Evolutionary conservation across 768 basidiomycete genomes (phyloP).

Genomic region (Auricularia cornea): DNA sequence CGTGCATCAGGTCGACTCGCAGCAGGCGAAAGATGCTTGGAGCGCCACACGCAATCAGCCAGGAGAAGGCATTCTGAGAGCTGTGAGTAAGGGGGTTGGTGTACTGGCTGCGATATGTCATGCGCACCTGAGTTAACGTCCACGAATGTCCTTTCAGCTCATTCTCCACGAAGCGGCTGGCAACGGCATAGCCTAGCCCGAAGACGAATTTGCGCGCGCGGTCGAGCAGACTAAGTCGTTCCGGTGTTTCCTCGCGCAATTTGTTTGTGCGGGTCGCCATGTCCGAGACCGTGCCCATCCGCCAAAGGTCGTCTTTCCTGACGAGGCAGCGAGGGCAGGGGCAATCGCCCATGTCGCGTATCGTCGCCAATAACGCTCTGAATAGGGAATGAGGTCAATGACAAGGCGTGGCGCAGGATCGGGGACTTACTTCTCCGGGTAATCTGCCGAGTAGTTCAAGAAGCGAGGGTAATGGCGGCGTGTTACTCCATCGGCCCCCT

Average conservation of each 20-base stretch:
- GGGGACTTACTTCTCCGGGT: slow-evolving; percentile 29
- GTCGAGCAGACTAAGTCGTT: slow-evolving; percentile 6
- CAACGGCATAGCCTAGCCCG: neutral
- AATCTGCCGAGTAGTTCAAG: slow-evolving; percentile 25
- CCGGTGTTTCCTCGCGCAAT: slow-evolving; percentile 10
- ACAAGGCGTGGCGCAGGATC: slow-evolving; percentile 6
- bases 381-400: neutral
- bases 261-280: neutral
- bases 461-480: slow-evolving; percentile 18
- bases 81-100: neutral
- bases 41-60: slow-evolving; percentile 11
- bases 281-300: slow-evolving; percentile 21
- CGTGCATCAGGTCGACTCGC: slow-evolving; percentile 31
- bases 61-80: slow-evolving; percentile 30
- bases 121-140: neutral
- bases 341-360: slow-evolving; percentile 30
- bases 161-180: neutral
- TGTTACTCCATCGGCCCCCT: slow-evolving; percentile 18
- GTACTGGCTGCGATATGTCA: neutral
- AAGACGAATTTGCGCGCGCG: slow-evolving; percentile 1
- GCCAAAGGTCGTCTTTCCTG: slow-evolving; percentile 20
- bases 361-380: slow-evolving; percentile 30
- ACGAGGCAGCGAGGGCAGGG: slow-evolving; percentile 34
- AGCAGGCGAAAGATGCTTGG: slow-evolving; percentile 22
- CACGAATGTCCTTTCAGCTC: neutral